Base-by-base conservation (phyloP, 2,329 filamentous ascomycete species). In the Cladosporium sp. region DNA sequence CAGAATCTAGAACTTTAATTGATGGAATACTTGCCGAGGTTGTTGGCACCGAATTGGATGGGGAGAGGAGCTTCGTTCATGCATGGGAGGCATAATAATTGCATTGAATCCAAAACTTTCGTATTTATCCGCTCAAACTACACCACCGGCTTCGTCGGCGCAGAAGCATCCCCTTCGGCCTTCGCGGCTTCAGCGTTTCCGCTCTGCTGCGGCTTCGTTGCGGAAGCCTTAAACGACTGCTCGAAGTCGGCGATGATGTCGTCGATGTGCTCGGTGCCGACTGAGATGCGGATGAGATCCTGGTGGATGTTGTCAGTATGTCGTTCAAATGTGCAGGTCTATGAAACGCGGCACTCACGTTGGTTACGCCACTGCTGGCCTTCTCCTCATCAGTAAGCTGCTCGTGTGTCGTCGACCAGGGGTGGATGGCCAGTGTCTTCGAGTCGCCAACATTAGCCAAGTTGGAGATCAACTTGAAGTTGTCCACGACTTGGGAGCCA, bases 191-290 rank as follows among this genome's bases (percentile, higher is more conserved):
- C 61, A 13, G 62, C 45, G 32, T 61, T 60, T 20, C 65, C 67
- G 24, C 65, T 56, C 57, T 67, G 58, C 28, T 66, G 59, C 3
- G 69, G 76, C 70, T 77, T 77, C 9, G 76, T 78, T 1, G 74
- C 74, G 6, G 76, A 70, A 24, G 83, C 80, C 70, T 84, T 82
- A 75, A 97, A 95, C 0, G 90, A 89, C 79, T 96, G 92, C 74
- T 93, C 88, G 71, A 97, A 97, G 75, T 97, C 93, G 66, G 86
- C 88, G 70, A 96, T 94, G 68, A 97, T 97, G 70, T 97, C 93
- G 77, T 96, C 92, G 71, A 97, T 96, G 73, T 97, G 91, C 78
- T 97, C 93, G 0, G 89, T 96, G 53, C 93, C 93, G 59, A 97
- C 92, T 0, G 92, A 97, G 69, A 97, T 94, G 62, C 93, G 89